Evolutionary conservation across 2,329 filamentous ascomycete species (phyloP).

Genomic region (Pyrenochaeta sp.): DNA sequence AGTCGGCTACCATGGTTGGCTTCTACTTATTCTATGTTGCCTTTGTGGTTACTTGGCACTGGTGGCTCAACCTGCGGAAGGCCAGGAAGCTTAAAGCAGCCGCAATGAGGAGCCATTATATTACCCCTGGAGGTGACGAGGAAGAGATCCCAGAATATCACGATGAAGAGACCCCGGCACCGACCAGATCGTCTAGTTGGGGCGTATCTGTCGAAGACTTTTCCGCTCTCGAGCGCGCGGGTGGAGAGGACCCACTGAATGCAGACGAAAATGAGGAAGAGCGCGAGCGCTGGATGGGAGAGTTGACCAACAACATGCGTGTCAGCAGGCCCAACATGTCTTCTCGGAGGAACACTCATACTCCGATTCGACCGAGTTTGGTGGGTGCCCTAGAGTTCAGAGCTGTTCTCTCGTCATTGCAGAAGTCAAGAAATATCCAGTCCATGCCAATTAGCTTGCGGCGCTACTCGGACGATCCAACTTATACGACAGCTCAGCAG

Average conservation of each 20-base stretch:
- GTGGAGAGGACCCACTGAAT: slow-evolving; percentile 66
- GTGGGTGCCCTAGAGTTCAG: slow-evolving; percentile 94
- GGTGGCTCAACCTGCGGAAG: slow-evolving; percentile 73
- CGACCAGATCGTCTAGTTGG: slow-evolving; percentile 50
- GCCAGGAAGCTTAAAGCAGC: slow-evolving; percentile 70
- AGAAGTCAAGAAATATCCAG: slow-evolving; percentile 79
- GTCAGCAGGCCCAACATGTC: slow-evolving; percentile 72
- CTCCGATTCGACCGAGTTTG: slow-evolving; percentile 88
- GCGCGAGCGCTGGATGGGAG: slow-evolving; percentile 70
- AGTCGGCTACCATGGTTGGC: slow-evolving; percentile 86
- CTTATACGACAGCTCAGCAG: slow-evolving; percentile 54
- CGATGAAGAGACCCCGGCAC: slow-evolving; percentile 60
- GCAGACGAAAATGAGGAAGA: slow-evolving; percentile 67
- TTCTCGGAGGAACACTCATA: slow-evolving; percentile 75
- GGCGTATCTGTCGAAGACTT: slow-evolving; percentile 69
- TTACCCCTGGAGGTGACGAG: slow-evolving; percentile 67
- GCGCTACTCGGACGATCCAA: slow-evolving; percentile 71
- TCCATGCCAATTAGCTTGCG: slow-evolving; percentile 72
- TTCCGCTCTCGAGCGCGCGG: slow-evolving; percentile 64
- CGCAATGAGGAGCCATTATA: slow-evolving; percentile 76
- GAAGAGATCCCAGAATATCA: slow-evolving; percentile 62
- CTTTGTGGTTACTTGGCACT: slow-evolving; percentile 91
- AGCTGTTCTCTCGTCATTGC: slow-evolving; percentile 85
- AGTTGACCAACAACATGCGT: slow-evolving; percentile 93
- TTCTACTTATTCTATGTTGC: slow-evolving; percentile 91